phyloP scores from a whole-genome alignment of 1,284 basidiomycete species.

The Ustilago vetiveriae region DNA sequence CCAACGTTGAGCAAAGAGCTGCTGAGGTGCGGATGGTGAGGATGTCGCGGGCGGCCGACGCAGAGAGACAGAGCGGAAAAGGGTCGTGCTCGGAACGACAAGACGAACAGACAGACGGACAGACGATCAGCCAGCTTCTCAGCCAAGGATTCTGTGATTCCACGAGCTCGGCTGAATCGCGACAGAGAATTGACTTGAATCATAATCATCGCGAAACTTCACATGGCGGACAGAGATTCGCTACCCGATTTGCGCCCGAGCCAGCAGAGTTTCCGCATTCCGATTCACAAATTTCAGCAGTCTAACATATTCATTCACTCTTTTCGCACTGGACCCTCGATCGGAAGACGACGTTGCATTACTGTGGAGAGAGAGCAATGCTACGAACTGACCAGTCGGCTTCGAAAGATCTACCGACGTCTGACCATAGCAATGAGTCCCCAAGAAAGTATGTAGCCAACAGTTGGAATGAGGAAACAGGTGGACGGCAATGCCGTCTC shows the following conservation, averaged over 20 bases:
- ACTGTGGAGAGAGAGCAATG: no score
- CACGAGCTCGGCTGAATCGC: slow-evolving; percentile 3
- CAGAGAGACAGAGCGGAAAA: background rate
- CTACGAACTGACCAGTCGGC: no score
- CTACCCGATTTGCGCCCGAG: background rate
- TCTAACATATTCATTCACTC: no score
- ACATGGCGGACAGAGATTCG: no score
- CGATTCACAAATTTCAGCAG: no score
- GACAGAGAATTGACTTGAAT: background rate
- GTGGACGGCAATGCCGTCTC: slow-evolving; percentile 34
- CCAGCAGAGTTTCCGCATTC: no score
- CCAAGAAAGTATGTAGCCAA: slow-evolving; percentile 31
- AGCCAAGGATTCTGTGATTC: no score
- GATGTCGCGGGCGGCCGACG: slow-evolving; percentile 2
- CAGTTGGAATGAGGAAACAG: slow-evolving; percentile 38
- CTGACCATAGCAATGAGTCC: slow-evolving; percentile 26
- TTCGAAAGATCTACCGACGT: background rate
- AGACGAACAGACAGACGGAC: slow-evolving; percentile 4
- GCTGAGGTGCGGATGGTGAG: slow-evolving; percentile 1
- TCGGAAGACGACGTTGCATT: no score
- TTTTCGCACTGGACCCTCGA: no score
- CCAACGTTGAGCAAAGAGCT: background rate
- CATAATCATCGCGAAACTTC: background rate
- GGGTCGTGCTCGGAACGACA: slow-evolving; percentile 11
- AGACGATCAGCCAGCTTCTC: no score